phyloP scores from a whole-genome alignment of 208 protist species.

The Crithidia fasciculata region DNA sequence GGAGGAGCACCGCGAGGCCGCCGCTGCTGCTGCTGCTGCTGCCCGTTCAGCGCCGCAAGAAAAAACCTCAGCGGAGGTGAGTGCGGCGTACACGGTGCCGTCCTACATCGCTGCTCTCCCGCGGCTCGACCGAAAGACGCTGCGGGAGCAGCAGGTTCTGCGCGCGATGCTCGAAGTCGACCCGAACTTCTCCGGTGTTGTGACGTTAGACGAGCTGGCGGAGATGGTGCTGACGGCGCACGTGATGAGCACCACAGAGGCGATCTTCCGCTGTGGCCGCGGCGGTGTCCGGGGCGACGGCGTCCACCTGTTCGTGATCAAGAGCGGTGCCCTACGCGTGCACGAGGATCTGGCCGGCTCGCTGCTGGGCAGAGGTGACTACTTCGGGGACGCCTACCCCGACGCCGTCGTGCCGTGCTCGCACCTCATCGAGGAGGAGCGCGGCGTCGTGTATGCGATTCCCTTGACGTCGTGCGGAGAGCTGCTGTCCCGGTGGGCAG shows the following conservation, averaged over 20 bases:
- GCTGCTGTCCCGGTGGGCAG: constrained; percentile 38
- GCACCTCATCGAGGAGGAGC: constrained; percentile 52
- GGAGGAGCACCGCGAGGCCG: constrained; percentile 15
- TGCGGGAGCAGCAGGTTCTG: constrained; percentile 72
- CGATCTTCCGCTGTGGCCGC: constrained; percentile 43
- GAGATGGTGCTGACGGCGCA: constrained; percentile 57
- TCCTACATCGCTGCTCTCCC: constrained; percentile 35
- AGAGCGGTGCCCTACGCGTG: constrained; percentile 56
- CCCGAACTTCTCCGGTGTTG: constrained; percentile 29
- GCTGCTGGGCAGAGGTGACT: constrained; percentile 56
- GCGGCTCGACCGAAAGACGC: constrained; percentile 66
- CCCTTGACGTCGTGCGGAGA: constrained; percentile 46
- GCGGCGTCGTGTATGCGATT: constrained; percentile 62
- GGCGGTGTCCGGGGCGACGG: constrained; percentile 69
- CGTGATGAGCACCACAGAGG: constrained; percentile 63
- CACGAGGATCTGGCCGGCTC: constrained; percentile 47
- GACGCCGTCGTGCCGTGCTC: constrained; percentile 41
- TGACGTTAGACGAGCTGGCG: constrained; percentile 37
- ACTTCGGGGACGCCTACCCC: constrained; percentile 71
- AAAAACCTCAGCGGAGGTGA: neutral
- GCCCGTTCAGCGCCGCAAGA: too few species aligned
- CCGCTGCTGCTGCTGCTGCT: neutral
- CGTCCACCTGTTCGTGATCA: constrained; percentile 67
- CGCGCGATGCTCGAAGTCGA: constrained; percentile 52
- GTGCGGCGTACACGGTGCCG: constrained; percentile 23